Evolutionary conservation across 2,329 filamentous ascomycete genomes (phyloP).

Genomic region (Diaporthe sp.): DNA sequence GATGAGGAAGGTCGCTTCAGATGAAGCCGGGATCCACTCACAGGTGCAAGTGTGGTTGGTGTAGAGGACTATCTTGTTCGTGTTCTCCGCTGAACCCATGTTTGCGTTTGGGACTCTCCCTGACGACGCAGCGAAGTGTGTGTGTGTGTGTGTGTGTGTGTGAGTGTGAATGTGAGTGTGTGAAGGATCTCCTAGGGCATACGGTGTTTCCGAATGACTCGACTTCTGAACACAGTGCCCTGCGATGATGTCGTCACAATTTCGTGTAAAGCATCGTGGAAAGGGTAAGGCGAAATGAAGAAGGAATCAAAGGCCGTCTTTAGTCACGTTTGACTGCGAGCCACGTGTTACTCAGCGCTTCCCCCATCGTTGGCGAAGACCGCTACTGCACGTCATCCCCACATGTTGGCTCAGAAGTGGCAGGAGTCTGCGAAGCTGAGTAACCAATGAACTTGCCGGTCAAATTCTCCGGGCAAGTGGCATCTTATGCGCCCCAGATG

Average conservation of each 20-base stretch:
- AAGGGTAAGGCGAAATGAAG: not conserved
- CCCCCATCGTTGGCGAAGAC: not conserved
- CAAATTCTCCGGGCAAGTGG: not conserved
- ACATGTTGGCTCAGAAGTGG: not conserved
- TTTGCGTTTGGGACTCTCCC: not conserved
- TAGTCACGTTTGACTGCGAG: not conserved
- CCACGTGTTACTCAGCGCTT: conserved; percentile 23
- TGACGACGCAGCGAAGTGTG: not conserved
- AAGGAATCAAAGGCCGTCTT: not conserved
- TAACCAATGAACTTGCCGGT: not conserved
- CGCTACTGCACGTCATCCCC: conserved; percentile 27
- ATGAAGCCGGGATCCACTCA: conserved; percentile 40
- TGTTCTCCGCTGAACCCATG: conserved; percentile 47
- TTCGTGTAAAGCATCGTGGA: not conserved
- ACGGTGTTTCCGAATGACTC: not conserved
- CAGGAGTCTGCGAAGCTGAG: conserved; percentile 31
- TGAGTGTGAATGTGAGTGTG: too few relatives aligned
- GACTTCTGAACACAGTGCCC: not conserved
- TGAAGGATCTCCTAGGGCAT: not conserved
- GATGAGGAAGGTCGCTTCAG: not conserved
- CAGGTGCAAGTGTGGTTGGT: conserved; percentile 77
- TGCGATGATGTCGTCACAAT: not conserved
- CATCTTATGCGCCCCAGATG: not conserved
- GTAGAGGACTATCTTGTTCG: conserved; percentile 73
- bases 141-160: too few relatives aligned